phyloP scores from a whole-genome alignment of 164 flowering plant species.

The Nymphaea thermarum region DNA sequence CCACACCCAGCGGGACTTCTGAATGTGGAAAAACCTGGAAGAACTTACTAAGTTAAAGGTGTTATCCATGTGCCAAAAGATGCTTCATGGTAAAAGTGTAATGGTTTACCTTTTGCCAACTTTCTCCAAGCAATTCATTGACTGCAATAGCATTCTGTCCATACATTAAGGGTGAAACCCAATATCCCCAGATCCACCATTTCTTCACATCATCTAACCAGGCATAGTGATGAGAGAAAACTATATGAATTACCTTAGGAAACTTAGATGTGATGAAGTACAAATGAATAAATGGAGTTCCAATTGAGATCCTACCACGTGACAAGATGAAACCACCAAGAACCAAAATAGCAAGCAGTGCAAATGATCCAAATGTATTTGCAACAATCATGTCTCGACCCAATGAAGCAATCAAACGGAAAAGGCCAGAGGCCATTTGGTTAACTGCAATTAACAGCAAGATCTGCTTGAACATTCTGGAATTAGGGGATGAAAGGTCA shows the following conservation, averaged over 20 bases:
- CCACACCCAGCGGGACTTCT: constrained; percentile 15
- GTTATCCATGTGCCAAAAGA: background rate
- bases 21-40: constrained; percentile 6
- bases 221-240: background rate
- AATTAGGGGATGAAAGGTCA: background rate
- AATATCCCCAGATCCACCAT: constrained; percentile 52
- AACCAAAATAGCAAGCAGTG: background rate
- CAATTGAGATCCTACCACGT: background rate
- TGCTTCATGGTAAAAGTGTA: background rate
- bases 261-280: background rate
- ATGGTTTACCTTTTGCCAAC: constrained; percentile 25
- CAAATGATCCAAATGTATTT: constrained; percentile 7
- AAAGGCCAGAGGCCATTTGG: constrained; percentile 11
- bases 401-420: constrained; percentile 8
- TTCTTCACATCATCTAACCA: constrained; percentile 21
- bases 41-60: background rate
- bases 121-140: constrained; percentile 32
- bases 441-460: constrained; percentile 3
- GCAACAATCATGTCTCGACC: constrained; percentile 12
- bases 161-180: constrained; percentile 36
- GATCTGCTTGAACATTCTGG: constrained; percentile 10
- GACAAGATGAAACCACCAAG: constrained; percentile 11
- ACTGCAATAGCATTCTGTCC: constrained; percentile 26
- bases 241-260: background rate
- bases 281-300: background rate